Base-by-base conservation (phyloP, 2,329 filamentous ascomycete species). In the Trichoderma afroharzianum region DNA sequence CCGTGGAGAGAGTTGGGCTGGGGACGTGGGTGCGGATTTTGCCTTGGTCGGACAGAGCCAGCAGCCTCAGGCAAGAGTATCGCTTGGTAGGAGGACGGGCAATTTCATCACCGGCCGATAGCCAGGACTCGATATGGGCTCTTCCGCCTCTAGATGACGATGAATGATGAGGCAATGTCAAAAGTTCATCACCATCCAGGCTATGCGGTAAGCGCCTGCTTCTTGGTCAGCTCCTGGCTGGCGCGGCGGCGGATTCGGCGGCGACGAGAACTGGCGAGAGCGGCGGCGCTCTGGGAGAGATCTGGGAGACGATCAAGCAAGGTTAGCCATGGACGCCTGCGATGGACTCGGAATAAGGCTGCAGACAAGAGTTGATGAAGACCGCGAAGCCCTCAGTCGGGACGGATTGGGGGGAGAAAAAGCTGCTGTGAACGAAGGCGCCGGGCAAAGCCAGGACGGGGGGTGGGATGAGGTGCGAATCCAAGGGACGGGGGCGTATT, bases 161-260 rank as follows among this genome's bases (percentile, higher is more conserved):
- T 70, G 74, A 76, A 74, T 73, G 73, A 62, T 59, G 58, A 68
- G 69, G 32, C 63, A 73, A 72, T 70, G 74, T 76, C 73, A 76
- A 75, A 68, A 76, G 73, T 63, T 69, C 74, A 77, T 76, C 73
- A 77, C 76, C 78, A 78, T 80, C 74, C 71, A 76, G 73, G 73
- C 61, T 76, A 72, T 79, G 78, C 79, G 78, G 78, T 80, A 79
- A 80, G 79, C 80, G 79, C 79, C 79, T 72, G 74, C 67, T 73
- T 73, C 76, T 73, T 73, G 73, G 75, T 63, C 72, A 75, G 76
- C 74, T 76, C 73, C 74, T 74, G 77, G 74, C 74, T 77, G 76
- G 77, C 80, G 78, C 78, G 78, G 74, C 78, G 78, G 75, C 74
- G 74, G 73, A 33, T 58, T 67, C 77, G 74, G 75, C 73, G 73